A percentile compares a stretch with the other conserved stretches of the same genome.
These are phyloP conservation scores for Rhodocollybia butyracea DNA, from an alignment of 768 basidiomycete genomes.

Conservation along the genomic window DNA sequence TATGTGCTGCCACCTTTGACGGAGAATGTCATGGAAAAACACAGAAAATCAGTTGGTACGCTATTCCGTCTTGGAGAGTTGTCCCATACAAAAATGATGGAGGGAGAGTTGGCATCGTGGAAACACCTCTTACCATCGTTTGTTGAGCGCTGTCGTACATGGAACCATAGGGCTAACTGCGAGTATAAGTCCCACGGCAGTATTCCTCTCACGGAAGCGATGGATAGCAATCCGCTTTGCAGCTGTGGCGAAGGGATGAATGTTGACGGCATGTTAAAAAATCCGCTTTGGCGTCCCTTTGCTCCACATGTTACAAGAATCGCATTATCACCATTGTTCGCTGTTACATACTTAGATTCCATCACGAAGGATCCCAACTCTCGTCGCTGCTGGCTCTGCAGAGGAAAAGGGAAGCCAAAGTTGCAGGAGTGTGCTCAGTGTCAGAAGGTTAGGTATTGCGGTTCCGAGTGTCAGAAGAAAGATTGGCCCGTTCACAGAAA, in stretches of 20 bases:
- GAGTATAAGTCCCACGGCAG: constrained; percentile 25
- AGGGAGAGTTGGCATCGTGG: constrained; percentile 33
- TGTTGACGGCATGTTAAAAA: constrained; percentile 21
- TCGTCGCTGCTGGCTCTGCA: constrained; percentile 26
- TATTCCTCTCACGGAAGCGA: constrained; percentile 29
- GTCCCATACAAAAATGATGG: neutral
- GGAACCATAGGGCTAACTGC: constrained; percentile 35
- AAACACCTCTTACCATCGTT: constrained; percentile 36
- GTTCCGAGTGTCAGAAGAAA: constrained; percentile 30
- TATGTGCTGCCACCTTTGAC: constrained; percentile 36
- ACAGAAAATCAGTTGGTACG: constrained; percentile 3
- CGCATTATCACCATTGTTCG: constrained; percentile 41
- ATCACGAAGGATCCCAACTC: constrained; percentile 18
- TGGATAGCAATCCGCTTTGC: constrained; percentile 32
- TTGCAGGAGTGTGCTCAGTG: constrained; percentile 25
- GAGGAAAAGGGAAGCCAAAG: constrained; percentile 25
- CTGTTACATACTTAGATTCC: constrained; percentile 39
- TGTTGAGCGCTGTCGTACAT: constrained; percentile 35
- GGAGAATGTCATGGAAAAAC: constrained; percentile 8
- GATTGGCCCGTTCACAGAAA: constrained; percentile 35
- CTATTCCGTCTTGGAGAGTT: constrained; percentile 3
- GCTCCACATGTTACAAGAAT: constrained; percentile 33
- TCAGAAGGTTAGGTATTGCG: constrained; percentile 31
- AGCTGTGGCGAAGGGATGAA: constrained; percentile 38
- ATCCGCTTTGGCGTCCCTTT: constrained; percentile 24